These are phyloP conservation scores for Miamiensis avidus DNA, from an alignment of 169 alveolate species.

Conservation along the genomic window DNA sequence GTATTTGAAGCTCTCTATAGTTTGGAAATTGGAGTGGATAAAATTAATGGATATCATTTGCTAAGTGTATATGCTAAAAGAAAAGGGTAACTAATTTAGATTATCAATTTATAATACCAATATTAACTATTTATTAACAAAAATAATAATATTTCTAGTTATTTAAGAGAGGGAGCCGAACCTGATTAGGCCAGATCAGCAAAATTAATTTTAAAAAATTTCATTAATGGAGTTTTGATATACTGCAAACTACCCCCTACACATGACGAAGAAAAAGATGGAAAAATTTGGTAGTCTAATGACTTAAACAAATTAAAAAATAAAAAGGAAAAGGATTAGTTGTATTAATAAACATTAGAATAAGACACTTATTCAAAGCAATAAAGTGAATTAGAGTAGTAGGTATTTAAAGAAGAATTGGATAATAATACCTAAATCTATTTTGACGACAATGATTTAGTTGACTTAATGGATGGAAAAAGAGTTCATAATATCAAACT, in stretches of 20 bases:
- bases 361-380: conserved; percentile 17
- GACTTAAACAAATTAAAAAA: conserved; percentile 41
- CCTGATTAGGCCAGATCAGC: conserved; percentile 96
- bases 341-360: not conserved
- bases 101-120: conserved; percentile 23
- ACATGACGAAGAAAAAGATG: conserved; percentile 61
- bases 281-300: conserved; percentile 42
- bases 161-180: conserved; percentile 90
- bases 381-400: conserved; percentile 55
- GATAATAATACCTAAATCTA: conserved; percentile 41
- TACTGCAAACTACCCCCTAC: conserved; percentile 87
- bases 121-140: conserved; percentile 45
- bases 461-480: conserved; percentile 48
- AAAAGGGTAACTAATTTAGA: conserved; percentile 55
- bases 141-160: conserved; percentile 35
- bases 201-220: conserved; percentile 93
- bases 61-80: conserved; percentile 75
- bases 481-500: conserved; percentile 61
- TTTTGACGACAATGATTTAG: conserved; percentile 57
- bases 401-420: conserved; percentile 32
- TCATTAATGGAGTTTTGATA: conserved; percentile 92
- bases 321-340: conserved; percentile 45
- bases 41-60: conserved; percentile 64
- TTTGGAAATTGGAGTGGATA: conserved; percentile 49
- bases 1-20: conserved; percentile 68